Percentiles rank a stretch among this genome's conserved stretches.
Conservation (phyloP, 345 rosid genomes). For the Orychophragmus violaceus region DNA sequence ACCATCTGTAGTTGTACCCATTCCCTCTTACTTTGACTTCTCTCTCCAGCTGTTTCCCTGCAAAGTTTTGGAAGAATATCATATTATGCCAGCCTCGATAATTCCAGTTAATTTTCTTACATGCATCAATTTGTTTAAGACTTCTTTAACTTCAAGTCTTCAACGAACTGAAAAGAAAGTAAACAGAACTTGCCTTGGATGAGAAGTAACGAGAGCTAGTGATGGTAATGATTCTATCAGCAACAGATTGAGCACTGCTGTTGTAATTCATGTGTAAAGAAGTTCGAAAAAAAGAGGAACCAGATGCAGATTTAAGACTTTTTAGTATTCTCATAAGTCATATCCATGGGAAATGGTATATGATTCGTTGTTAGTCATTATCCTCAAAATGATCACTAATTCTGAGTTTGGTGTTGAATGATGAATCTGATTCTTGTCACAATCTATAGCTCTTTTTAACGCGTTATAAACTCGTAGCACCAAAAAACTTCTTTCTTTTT, state of each 20-base stretch:
- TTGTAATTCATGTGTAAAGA: neutral
- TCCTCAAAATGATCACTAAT: neutral
- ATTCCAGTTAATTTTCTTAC: neutral
- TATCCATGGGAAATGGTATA: slow-evolving; percentile 1
- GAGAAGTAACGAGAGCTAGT: slow-evolving; percentile 18
- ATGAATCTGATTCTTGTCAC: slow-evolving; percentile 25
- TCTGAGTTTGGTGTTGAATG: slow-evolving; percentile 1
- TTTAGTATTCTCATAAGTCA: neutral
- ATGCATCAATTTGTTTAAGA: neutral
- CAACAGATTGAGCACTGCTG: slow-evolving; percentile 1
- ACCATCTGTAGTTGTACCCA: slow-evolving; percentile 30
- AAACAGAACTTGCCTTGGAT: slow-evolving; percentile 3
- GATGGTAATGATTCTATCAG: neutral
- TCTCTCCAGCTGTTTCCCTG: slow-evolving; percentile 10
- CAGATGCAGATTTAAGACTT: neutral
- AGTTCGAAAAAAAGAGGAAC: neutral
- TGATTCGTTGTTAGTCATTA: slow-evolving; percentile 19
- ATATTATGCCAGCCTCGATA: neutral
- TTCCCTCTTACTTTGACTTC: slow-evolving; percentile 8
- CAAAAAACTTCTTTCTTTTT: neutral
- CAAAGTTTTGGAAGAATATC: neutral
- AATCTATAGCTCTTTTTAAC: neutral
- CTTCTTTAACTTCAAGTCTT: neutral
- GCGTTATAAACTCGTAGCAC: slow-evolving; percentile 14
- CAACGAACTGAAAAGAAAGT: neutral